phyloP scores from a whole-genome alignment of 768 basidiomycete genomes.

The Mycena amicta region DNA sequence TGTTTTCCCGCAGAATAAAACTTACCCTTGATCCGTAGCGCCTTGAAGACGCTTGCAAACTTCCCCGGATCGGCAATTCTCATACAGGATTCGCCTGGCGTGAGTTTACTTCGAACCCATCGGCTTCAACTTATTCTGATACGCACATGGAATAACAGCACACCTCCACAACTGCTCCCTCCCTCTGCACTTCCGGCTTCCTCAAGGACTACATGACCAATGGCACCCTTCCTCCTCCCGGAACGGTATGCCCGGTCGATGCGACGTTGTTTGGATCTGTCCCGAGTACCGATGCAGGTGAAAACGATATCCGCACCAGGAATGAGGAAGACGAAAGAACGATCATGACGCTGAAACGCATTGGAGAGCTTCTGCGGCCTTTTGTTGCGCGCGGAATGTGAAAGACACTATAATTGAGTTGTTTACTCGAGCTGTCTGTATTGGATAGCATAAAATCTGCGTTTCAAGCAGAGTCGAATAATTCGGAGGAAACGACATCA shows the following conservation, averaged over 20 bases:
- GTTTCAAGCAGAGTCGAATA: too few relatives aligned
- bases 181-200: constrained; percentile 23
- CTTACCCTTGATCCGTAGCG: constrained; percentile 1
- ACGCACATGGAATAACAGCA: constrained; percentile 8
- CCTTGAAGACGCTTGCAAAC: constrained; percentile 11
- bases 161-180: constrained; percentile 20
- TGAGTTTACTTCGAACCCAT: background rate
- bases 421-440: too few relatives aligned
- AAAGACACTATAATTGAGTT: too few relatives aligned
- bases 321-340: too few relatives aligned
- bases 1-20: background rate
- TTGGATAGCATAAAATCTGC: too few relatives aligned
- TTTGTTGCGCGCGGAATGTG: too few relatives aligned
- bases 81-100: constrained; percentile 14
- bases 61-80: constrained; percentile 17
- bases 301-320: background rate
- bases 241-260: constrained; percentile 27
- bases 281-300: background rate
- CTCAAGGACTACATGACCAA: constrained; percentile 26
- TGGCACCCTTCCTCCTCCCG: constrained; percentile 26
- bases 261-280: constrained; percentile 12
- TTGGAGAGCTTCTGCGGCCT: too few relatives aligned
- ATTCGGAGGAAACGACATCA: too few relatives aligned
- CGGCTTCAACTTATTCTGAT: background rate
- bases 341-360: too few relatives aligned